Conservation (phyloP, 2,329 filamentous ascomycete species). For the Fonsecaea pedrosoi region DNA sequence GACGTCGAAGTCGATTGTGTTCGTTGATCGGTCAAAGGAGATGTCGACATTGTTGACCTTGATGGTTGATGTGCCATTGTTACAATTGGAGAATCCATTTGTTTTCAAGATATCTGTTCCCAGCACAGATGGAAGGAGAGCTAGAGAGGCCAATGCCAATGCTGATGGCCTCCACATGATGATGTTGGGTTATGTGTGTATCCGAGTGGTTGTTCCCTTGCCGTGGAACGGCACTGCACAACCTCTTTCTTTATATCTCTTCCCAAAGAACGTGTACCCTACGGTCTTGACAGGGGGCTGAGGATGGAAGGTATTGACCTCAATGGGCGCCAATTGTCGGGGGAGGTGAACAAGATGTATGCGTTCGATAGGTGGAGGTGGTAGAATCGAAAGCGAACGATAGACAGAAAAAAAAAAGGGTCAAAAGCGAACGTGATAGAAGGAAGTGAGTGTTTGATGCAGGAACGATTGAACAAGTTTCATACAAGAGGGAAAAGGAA, state of each 20-base stretch:
- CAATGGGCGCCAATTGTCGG: neutral
- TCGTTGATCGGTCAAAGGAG: slow-evolving; percentile 75
- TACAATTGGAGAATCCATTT: slow-evolving; percentile 77
- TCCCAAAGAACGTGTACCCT: slow-evolving; percentile 5
- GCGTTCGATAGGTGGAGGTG: neutral
- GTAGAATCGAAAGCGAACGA: slow-evolving; percentile 25
- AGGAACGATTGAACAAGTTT: slow-evolving; percentile 14
- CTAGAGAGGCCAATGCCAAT: slow-evolving; percentile 32
- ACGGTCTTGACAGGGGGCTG: neutral
- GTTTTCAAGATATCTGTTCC: slow-evolving; percentile 79
- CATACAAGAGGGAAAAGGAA: slow-evolving; percentile 24
- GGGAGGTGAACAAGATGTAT: neutral
- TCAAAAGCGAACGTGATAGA: slow-evolving; percentile 28
- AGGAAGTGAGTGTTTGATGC: slow-evolving; percentile 15
- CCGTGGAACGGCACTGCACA: slow-evolving; percentile 11
- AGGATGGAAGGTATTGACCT: neutral
- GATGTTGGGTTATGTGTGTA: slow-evolving; percentile 9
- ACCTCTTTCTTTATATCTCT: neutral
- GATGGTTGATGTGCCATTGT: slow-evolving; percentile 61
- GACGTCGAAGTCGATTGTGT: slow-evolving; percentile 80
- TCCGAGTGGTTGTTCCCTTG: neutral
- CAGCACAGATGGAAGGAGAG: slow-evolving; percentile 52
- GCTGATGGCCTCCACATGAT: slow-evolving; percentile 32
- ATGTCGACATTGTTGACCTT: slow-evolving; percentile 77
- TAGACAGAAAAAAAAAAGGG: slow-evolving; percentile 7